phyloP scores from a whole-genome alignment of 1,139 yeast species.

The Suhomyces ambrosiae region DNA sequence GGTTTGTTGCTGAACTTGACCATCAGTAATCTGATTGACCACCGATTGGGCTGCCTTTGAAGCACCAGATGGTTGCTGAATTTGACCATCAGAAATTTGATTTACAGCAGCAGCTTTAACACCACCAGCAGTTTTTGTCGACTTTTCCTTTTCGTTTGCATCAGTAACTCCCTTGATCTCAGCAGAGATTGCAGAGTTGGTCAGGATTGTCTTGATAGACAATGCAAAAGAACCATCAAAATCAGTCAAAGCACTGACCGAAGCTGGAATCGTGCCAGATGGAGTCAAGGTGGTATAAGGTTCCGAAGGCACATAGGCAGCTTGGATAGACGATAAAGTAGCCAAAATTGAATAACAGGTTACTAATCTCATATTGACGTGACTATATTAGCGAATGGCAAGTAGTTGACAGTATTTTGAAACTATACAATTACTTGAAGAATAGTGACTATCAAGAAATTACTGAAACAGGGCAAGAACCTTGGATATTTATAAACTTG shows the following conservation, averaged over 20 bases:
- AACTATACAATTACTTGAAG: conserved; percentile 1
- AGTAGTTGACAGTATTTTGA: conserved; percentile 2
- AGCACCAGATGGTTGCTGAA: conserved; percentile 37
- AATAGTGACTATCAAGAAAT: too few relatives aligned
- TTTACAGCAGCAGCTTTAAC: conserved; percentile 21
- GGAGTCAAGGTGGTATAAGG: conserved; percentile 36
- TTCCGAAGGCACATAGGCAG: conserved; percentile 25
- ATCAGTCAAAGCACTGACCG: conserved; percentile 24
- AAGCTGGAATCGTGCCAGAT: conserved; percentile 21
- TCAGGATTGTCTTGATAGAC: conserved; percentile 24
- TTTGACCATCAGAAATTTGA: conserved; percentile 41
- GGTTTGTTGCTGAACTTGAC: conserved; percentile 44
- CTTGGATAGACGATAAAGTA: conserved; percentile 19
- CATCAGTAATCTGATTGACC: conserved; percentile 39
- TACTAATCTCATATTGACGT: conserved; percentile 9
- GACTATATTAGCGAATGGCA: conserved; percentile 8
- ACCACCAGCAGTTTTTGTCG: conserved; percentile 16
- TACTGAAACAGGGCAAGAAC: conserved; percentile 11
- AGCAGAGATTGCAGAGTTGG: conserved; percentile 28
- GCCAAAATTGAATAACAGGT: conserved; percentile 14
- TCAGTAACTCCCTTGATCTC: conserved; percentile 20
- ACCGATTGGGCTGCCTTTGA: too few relatives aligned
- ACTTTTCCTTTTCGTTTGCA: conserved; percentile 17
- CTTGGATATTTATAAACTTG: conserved; percentile 7
- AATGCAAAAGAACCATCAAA: conserved; percentile 33